Evolutionary conservation across 1,284 basidiomycete genomes (phyloP).

Genomic region (Fomes fomentarius): DNA sequence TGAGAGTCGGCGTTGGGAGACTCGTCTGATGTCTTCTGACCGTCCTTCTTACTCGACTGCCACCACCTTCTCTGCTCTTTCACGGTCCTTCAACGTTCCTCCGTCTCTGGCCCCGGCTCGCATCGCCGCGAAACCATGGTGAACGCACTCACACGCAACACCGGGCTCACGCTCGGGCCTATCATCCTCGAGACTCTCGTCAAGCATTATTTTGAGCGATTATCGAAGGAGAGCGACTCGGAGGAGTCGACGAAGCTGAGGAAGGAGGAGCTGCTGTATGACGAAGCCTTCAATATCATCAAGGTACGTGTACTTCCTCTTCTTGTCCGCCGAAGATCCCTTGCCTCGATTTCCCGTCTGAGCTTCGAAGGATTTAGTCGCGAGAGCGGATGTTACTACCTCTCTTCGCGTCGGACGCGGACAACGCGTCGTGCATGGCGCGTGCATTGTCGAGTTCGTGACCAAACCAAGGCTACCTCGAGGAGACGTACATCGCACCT

Average conservation of each 20-base stretch:
- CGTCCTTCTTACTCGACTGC: not conserved
- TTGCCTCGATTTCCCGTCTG: no score
- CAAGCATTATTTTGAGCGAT: conserved; percentile 79
- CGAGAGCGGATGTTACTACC: no score
- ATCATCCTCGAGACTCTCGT: conserved; percentile 79
- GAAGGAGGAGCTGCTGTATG: conserved; percentile 81
- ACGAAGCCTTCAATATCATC: conserved; percentile 79
- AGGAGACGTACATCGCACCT: no score
- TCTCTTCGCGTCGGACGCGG: no score
- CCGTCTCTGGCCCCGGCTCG: not conserved
- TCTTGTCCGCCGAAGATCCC: no score
- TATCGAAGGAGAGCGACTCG: conserved; percentile 47
- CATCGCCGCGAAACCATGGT: conserved; percentile 23
- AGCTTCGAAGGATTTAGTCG: no score
- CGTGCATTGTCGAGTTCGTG: no score
- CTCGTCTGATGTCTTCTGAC: not conserved
- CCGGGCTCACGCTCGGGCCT: conserved; percentile 70
- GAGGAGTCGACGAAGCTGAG: conserved; percentile 50
- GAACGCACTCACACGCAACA: conserved; percentile 61
- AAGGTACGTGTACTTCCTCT: conserved; percentile 52
- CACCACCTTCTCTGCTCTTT: not conserved
- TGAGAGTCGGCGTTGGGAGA: not conserved
- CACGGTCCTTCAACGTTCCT: not conserved
- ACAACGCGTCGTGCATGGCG: no score
- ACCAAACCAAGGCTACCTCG: no score